These are phyloP conservation scores for Populus hybrid DNA, from an alignment of 441 rosid genomes.

Conservation along the genomic window DNA sequence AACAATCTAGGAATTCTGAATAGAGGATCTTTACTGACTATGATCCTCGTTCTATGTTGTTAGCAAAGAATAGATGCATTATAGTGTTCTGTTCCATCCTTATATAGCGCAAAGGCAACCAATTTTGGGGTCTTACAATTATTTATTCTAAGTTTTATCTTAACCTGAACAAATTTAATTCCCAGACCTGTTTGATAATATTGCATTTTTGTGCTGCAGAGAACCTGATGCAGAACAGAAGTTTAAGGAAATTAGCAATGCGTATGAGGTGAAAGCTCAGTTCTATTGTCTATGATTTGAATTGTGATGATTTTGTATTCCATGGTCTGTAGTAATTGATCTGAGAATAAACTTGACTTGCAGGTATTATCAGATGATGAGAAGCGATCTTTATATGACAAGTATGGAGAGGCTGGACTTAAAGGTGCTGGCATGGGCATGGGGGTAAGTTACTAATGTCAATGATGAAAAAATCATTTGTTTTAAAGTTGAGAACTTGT, in stretches of 20 bases:
- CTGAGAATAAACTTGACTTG: constrained; percentile 11
- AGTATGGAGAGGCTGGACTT: constrained; percentile 93
- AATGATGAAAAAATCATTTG: not conserved
- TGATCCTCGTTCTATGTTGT: not conserved
- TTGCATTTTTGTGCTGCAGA: constrained; percentile 36
- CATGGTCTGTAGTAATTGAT: constrained; percentile 9
- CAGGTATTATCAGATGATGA: constrained; percentile 96
- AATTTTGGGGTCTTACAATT: not conserved
- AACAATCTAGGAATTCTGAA: not conserved
- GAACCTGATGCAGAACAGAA: constrained; percentile 88
- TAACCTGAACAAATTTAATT: not conserved
- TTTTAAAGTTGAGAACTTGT: not conserved
- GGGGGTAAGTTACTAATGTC: constrained; percentile 67
- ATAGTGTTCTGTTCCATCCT: not conserved
- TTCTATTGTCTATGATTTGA: constrained; percentile 14
- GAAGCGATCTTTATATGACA: constrained; percentile 88
- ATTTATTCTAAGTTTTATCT: not conserved
- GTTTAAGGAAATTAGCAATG: constrained; percentile 96
- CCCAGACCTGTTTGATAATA: not conserved
- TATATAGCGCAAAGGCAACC: not conserved
- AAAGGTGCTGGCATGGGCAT: constrained; percentile 95
- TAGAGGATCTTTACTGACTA: not conserved
- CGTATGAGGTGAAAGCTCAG: constrained; percentile 70
- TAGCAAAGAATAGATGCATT: not conserved
- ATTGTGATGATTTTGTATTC: not conserved